These are phyloP conservation scores for Chaetomium fimeti DNA, from an alignment of 495 filamentous ascomycete genomes.

Conservation along the genomic window DNA sequence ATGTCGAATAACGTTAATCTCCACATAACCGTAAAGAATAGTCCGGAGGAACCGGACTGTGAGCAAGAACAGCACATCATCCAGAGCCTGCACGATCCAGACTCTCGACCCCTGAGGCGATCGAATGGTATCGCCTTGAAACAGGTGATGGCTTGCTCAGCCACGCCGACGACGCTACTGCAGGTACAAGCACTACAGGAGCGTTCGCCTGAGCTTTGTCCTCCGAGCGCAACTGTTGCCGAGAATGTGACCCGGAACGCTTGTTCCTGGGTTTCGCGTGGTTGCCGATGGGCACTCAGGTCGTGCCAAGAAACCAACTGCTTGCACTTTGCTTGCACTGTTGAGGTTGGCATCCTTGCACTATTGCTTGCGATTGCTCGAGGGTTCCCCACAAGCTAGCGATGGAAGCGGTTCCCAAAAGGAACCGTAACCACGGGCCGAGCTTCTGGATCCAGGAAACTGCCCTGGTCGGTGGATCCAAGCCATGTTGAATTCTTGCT, in stretches of 20 bases:
- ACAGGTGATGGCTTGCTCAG: constrained; percentile 25
- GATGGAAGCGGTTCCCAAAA: constrained; percentile 11
- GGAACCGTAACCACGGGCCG: constrained; percentile 2
- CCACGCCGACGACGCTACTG: constrained; percentile 28
- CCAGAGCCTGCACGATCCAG: background rate
- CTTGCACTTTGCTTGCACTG: too few species aligned
- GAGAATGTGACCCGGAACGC: constrained; percentile 6
- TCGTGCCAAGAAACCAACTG: background rate
- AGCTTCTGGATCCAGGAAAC: constrained; percentile 14
- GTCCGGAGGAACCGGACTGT: background rate
- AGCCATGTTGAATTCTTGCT: too few species aligned
- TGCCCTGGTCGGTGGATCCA: background rate
- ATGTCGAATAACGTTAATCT: background rate
- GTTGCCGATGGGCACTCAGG: background rate
- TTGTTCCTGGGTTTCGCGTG: constrained; percentile 13
- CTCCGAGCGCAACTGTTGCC: background rate
- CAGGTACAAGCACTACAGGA: constrained; percentile 26
- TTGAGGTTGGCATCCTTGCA: background rate
- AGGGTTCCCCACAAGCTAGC: constrained; percentile 12
- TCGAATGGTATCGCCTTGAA: constrained; percentile 15
- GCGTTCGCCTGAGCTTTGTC: background rate
- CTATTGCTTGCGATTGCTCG: background rate
- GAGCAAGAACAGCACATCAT: background rate
- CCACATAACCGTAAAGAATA: background rate
- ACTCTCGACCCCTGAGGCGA: background rate